phyloP scores from a whole-genome alignment of 2,329 filamentous ascomycete genomes.

The Fusarium poae region DNA sequence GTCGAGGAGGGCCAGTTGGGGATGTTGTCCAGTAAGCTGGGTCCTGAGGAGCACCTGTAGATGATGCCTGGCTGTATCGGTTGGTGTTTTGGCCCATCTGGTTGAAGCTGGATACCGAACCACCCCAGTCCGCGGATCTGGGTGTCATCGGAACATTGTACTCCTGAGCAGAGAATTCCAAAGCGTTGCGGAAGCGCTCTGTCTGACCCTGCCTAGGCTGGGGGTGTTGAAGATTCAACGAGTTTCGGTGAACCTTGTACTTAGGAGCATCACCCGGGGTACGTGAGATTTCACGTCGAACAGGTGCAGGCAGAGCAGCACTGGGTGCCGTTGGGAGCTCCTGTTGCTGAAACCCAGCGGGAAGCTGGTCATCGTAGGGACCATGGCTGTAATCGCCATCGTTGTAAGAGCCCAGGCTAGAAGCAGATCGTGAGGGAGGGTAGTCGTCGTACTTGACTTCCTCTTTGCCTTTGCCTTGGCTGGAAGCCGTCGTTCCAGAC shows the following conservation, averaged over 20 bases:
- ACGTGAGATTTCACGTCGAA: conserved; percentile 63
- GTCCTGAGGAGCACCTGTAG: conserved; percentile 50
- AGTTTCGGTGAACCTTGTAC: conserved; percentile 85
- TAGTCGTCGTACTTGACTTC: conserved; percentile 72
- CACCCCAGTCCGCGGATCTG: conserved; percentile 71
- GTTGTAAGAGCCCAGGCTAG: conserved; percentile 76
- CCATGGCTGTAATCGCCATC: conserved; percentile 68
- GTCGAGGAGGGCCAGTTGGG: conserved; percentile 64
- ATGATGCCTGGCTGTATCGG: conserved; percentile 63
- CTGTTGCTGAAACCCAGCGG: conserved; percentile 68
- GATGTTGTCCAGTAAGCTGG: conserved; percentile 63
- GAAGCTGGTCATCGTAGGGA: conserved; percentile 71
- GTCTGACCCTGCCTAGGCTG: conserved; percentile 81
- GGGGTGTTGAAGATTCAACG: conserved; percentile 82
- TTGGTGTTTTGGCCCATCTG: conserved; percentile 63
- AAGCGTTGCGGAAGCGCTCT: conserved; percentile 77
- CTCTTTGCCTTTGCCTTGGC: conserved; percentile 76
- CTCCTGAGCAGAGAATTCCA: conserved; percentile 79
- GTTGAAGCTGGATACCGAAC: conserved; percentile 70
- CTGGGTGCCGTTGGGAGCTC: conserved; percentile 51
- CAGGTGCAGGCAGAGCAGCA: conserved; percentile 44
- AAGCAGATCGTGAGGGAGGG: conserved; percentile 79
- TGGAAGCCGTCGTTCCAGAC: conserved; percentile 96
- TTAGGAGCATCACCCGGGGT: conserved; percentile 79
- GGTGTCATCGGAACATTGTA: conserved; percentile 73